Conservation (phyloP, 768 basidiomycete species). For the Termitomyces sp. region DNA sequence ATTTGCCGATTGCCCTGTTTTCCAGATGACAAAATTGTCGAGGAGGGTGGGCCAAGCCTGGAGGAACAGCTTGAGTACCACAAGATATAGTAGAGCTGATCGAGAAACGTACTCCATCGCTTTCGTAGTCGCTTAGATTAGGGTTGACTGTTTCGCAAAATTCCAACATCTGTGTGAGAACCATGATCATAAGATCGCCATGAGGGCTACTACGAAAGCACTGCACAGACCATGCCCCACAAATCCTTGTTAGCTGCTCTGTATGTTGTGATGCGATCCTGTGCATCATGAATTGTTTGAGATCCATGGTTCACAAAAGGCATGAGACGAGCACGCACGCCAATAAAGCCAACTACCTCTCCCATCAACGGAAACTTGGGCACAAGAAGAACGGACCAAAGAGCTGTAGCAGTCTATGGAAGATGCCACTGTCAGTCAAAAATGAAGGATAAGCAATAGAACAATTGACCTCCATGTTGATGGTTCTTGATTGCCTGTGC, state of each 20-base stretch:
- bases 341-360: conserved; percentile 65
- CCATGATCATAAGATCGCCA: background rate
- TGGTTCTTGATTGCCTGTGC: conserved; percentile 61
- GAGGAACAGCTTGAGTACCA: conserved; percentile 1
- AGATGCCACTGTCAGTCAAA: background rate
- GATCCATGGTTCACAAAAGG: background rate
- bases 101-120: conserved; percentile 57
- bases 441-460: background rate
- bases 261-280: conserved; percentile 47
- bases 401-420: conserved; percentile 57
- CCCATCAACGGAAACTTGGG: conserved; percentile 61
- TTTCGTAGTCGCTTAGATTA: conserved; percentile 62
- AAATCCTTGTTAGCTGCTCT: conserved; percentile 82
- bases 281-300: conserved; percentile 24
- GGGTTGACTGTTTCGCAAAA: conserved; percentile 63
- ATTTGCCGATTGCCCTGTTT: conserved; percentile 24
- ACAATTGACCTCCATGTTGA: conserved; percentile 70
- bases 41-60: conserved; percentile 83
- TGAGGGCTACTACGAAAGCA: background rate
- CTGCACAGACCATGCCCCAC: conserved; percentile 69
- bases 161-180: conserved; percentile 55
- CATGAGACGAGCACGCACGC: conserved; percentile 32
- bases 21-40: conserved; percentile 76
- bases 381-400: conserved; percentile 73
- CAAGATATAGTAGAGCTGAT: background rate